Base-by-base conservation (phyloP, 2,329 filamentous ascomycete species). In the Aaosphaeria arxii region DNA sequence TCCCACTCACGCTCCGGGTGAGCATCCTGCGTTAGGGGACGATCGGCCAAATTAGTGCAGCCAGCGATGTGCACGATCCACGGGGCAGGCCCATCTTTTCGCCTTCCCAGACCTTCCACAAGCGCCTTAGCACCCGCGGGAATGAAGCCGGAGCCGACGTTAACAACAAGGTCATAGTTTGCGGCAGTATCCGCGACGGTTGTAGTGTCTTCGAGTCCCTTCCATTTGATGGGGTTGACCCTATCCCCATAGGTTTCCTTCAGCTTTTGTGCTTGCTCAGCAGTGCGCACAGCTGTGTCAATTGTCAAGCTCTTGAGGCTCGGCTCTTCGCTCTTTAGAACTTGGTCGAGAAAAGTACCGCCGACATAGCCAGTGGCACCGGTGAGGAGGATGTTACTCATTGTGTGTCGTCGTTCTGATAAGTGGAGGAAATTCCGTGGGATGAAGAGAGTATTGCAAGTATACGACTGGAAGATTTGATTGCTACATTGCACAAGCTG, bases 141-240 rank as follows among this genome's bases (percentile, higher is more conserved):
- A 52, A 78, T 71, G 46, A 59, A 74, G 13, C 72, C 72, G 2
- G 60, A 57, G 1, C 73, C 72, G 1, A 73, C 66, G 53, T 77
- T 72, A 43, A 80, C 70, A 6, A 80, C 68, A n/a, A 58, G 38
- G 44, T 48, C 41, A 30, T 13, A 38, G 5, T 36, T 28, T 6
- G 40, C 11, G 9, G 41, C 41, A 5, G 35, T 17, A 7, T 30
- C 30, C 4, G 7, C 17, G 6, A 40, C 17, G 7, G 11, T 28
- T 7, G 7, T n/a, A 5, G 30, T 7, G 31, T 44, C 42, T 9
- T 39, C 13, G 11, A 36, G 41, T 13, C 40, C 30, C 5, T 36
- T 38, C 5, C 7, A 36, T 7, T 11, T 29, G 29, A 44, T 43
- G 7, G 36, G 24, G 9, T 30, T 5, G 42, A 44, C 30, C 4